These are phyloP conservation scores for Panicum hallii DNA, from an alignment of 202 grass and related monocot species.

Conservation along the genomic window DNA sequence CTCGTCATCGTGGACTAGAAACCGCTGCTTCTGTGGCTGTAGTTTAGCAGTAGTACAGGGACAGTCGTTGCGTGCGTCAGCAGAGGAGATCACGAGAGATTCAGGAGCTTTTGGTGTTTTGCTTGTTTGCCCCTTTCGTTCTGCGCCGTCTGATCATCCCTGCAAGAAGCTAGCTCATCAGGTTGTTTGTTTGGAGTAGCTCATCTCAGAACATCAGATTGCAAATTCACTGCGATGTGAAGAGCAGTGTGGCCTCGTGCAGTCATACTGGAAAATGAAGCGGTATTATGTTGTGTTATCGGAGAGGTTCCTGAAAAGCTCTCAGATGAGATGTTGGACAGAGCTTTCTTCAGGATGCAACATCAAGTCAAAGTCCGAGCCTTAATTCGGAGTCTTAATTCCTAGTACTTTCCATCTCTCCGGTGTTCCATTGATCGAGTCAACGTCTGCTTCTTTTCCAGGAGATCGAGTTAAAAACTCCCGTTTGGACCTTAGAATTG, in stretches of 20 bases:
- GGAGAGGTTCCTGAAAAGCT: neutral
- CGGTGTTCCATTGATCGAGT: neutral
- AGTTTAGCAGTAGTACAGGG: neutral
- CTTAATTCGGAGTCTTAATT: neutral
- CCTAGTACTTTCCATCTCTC: neutral
- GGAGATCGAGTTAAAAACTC: neutral
- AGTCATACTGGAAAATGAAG: neutral
- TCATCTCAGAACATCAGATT: neutral
- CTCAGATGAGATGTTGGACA: neutral
- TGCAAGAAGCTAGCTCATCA: neutral
- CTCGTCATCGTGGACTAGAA: conserved; percentile 41
- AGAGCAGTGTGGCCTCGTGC: neutral
- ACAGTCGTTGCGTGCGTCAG: neutral
- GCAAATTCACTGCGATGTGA: neutral
- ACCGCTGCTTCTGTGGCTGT: neutral
- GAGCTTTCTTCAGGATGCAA: neutral
- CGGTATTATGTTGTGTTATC: neutral
- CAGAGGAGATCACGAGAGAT: neutral
- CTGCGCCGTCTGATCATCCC: neutral
- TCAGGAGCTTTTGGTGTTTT: neutral
- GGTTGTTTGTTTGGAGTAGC: neutral
- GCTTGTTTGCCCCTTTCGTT: neutral
- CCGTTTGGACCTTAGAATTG: too few species aligned
- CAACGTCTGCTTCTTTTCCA: neutral
- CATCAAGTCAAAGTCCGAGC: neutral